Conservation (phyloP, 2,329 filamentous ascomycete species). For the Cadophora sp. region DNA sequence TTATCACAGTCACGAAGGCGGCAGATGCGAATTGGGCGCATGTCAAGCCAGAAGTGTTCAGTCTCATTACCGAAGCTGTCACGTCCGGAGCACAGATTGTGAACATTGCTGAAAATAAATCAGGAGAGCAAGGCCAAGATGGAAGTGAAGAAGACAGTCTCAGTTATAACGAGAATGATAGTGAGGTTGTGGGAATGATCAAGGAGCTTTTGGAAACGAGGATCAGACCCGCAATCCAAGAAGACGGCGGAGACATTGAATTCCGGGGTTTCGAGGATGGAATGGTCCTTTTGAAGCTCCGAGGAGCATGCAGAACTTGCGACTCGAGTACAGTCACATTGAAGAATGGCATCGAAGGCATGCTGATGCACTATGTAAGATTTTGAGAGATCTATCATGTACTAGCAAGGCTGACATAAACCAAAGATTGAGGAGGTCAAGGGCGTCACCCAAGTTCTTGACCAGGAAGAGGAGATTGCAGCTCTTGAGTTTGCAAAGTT, state of each 20-base stretch:
- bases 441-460: slow-evolving; percentile 87
- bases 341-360: slow-evolving; percentile 97
- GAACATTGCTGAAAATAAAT: slow-evolving; percentile 68
- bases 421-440: slow-evolving; percentile 91
- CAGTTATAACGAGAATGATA: slow-evolving; percentile 87
- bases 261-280: slow-evolving; percentile 89
- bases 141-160: slow-evolving; percentile 69
- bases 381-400: neutral
- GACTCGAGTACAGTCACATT: slow-evolving; percentile 96
- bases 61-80: slow-evolving; percentile 90
- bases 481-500: slow-evolving; percentile 91
- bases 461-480: slow-evolving; percentile 89
- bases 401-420: slow-evolving; percentile 26
- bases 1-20: slow-evolving; percentile 95
- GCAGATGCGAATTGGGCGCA: slow-evolving; percentile 90
- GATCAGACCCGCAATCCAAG: slow-evolving; percentile 94
- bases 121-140: slow-evolving; percentile 57
- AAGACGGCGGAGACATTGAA: slow-evolving; percentile 97
- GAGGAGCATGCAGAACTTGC: slow-evolving; percentile 93
- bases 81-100: slow-evolving; percentile 85
- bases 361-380: slow-evolving; percentile 95
- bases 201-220: slow-evolving; percentile 96
- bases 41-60: slow-evolving; percentile 94
- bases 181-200: slow-evolving; percentile 97
- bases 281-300: slow-evolving; percentile 82